Evolutionary conservation across 495 filamentous ascomycete genomes (phyloP).

Genomic region (Xylaria nigripes): DNA sequence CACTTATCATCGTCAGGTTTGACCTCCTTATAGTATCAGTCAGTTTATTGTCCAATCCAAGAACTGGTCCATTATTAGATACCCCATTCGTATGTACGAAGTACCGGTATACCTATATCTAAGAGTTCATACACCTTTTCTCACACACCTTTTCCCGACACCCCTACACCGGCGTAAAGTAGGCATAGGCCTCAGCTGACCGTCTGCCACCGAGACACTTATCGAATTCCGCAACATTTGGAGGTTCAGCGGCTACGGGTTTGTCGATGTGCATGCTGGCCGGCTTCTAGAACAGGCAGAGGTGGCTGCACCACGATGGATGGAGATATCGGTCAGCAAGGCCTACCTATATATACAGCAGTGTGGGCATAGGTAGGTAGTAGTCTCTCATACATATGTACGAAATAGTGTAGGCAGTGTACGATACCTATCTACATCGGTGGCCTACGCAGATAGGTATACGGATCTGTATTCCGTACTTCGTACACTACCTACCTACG

Average conservation of each 20-base stretch:
- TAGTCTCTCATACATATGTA: too few species aligned
- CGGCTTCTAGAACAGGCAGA: background rate
- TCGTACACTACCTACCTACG: too few species aligned
- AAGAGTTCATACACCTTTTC: background rate
- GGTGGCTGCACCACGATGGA: background rate
- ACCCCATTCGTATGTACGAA: background rate
- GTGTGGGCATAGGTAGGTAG: too few species aligned
- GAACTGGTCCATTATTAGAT: background rate
- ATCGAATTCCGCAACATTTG: constrained; percentile 1
- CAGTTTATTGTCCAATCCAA: constrained; percentile 1
- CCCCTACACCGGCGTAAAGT: background rate
- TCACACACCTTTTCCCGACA: background rate
- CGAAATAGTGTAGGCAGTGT: too few species aligned
- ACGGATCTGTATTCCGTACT: too few species aligned
- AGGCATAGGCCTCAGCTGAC: constrained; percentile 4
- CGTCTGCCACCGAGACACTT: background rate
- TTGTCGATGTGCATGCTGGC: background rate
- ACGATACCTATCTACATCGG: too few species aligned
- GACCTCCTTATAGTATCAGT: background rate
- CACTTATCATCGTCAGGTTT: background rate
- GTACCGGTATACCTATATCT: background rate
- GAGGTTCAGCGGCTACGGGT: background rate
- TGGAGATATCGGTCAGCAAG: background rate
- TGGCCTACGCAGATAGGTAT: too few species aligned
- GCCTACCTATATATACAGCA: too few species aligned